These are phyloP conservation scores for Penicillium arizonense DNA, from an alignment of 495 filamentous ascomycete genomes.

Conservation along the genomic window DNA sequence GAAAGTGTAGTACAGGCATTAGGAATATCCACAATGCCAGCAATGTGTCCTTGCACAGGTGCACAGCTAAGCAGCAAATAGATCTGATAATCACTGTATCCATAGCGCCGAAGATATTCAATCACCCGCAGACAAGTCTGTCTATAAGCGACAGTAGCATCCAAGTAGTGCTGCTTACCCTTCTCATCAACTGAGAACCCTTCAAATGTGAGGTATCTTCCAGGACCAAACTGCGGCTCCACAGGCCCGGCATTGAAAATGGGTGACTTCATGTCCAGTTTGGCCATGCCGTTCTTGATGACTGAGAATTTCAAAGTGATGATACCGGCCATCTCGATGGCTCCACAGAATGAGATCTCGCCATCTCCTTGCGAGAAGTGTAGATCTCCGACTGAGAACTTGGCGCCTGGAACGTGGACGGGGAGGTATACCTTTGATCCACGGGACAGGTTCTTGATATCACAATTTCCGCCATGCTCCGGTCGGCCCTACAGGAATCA, in stretches of 20 bases:
- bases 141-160: conserved; percentile 88
- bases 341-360: conserved; percentile 94
- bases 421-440: conserved; percentile 90
- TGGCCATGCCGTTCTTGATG: conserved; percentile 77
- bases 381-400: conserved; percentile 90
- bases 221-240: conserved; percentile 86
- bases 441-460: conserved; percentile 87
- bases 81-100: conserved; percentile 77
- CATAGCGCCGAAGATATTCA: conserved; percentile 84
- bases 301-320: conserved; percentile 91
- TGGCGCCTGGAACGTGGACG: conserved; percentile 80
- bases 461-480: conserved; percentile 66
- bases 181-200: conserved; percentile 91
- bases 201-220: conserved; percentile 87
- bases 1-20: conserved; percentile 88
- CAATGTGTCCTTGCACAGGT: conserved; percentile 88
- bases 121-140: conserved; percentile 81
- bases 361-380: conserved; percentile 92
- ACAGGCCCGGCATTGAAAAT: conserved; percentile 90
- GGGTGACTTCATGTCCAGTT: conserved; percentile 79
- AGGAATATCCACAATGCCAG: conserved; percentile 87
- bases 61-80: conserved; percentile 89
- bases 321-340: conserved; percentile 93
- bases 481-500: conserved; percentile 39
- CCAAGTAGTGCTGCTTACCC: conserved; percentile 91